These are phyloP conservation scores for California macrophylla DNA, from an alignment of 441 rosid genomes.

Conservation along the genomic window DNA sequence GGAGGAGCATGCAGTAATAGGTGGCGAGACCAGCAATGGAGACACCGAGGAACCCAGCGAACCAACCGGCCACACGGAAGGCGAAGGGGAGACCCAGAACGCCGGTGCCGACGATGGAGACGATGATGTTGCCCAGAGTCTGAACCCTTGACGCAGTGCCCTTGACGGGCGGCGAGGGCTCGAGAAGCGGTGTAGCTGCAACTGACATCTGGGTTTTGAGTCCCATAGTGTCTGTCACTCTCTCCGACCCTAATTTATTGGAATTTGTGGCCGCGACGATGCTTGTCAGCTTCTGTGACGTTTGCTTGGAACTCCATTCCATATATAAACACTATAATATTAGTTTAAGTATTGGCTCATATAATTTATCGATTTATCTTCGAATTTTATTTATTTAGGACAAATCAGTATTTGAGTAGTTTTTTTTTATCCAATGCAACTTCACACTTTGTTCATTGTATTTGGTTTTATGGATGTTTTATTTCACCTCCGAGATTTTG, in stretches of 20 bases:
- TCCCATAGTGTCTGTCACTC: too few relatives aligned
- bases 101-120: slow-evolving; percentile 81
- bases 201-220: neutral
- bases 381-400: neutral
- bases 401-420: neutral
- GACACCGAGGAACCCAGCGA: slow-evolving; percentile 59
- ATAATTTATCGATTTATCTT: neutral
- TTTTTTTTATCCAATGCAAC: too few relatives aligned
- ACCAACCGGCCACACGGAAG: slow-evolving; percentile 75
- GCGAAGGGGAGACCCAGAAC: slow-evolving; percentile 79
- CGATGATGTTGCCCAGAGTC: slow-evolving; percentile 72
- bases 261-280: neutral
- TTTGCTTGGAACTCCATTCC: too few relatives aligned
- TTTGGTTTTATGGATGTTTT: too few relatives aligned
- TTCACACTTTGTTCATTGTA: too few relatives aligned
- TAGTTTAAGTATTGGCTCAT: too few relatives aligned
- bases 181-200: slow-evolving; percentile 22
- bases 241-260: neutral
- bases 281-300: neutral
- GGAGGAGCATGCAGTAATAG: slow-evolving; percentile 81
- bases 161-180: slow-evolving; percentile 19
- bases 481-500: neutral
- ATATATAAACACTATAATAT: too few relatives aligned
- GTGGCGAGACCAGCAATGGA: slow-evolving; percentile 46
- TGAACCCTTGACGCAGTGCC: slow-evolving; percentile 56